A percentile compares a stretch with the other conserved stretches of the same genome.
phyloP scores from a whole-genome alignment of 2,329 filamentous ascomycete genomes.

The Diaporthe citri region DNA sequence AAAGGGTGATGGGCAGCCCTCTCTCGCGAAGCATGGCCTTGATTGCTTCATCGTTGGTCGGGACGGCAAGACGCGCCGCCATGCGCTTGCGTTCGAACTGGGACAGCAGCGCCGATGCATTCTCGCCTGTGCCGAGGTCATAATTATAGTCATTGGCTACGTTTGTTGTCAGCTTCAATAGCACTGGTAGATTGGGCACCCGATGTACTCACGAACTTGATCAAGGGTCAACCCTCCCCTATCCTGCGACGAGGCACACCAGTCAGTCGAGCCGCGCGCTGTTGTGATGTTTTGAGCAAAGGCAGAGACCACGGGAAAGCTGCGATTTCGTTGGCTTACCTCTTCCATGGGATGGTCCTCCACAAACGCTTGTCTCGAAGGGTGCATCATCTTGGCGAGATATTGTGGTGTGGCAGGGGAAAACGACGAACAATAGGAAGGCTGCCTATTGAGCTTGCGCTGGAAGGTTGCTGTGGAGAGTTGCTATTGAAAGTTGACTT shows the following conservation, averaged over 20 bases:
- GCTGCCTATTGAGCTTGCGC: neutral
- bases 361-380: constrained; percentile 91
- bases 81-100: constrained; percentile 94
- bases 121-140: constrained; percentile 81
- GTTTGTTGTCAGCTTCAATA: constrained; percentile 31
- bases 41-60: constrained; percentile 92
- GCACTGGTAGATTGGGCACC: neutral
- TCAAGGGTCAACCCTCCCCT: constrained; percentile 60
- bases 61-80: constrained; percentile 89
- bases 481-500: constrained; percentile 17
- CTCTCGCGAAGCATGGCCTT: constrained; percentile 84
- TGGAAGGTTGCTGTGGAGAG: neutral
- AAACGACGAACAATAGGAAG: neutral
- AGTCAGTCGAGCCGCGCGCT: constrained; percentile 45
- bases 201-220: constrained; percentile 57
- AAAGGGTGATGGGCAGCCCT: constrained; percentile 94
- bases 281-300: constrained; percentile 42
- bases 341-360: constrained; percentile 79
- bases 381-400: constrained; percentile 76
- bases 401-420: neutral
- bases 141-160: constrained; percentile 81
- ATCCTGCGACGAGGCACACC: constrained; percentile 46
- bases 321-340: constrained; percentile 61
- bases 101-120: constrained; percentile 84
- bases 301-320: constrained; percentile 35